Conservation (phyloP, 148 eudicot genomes). For the Pouteria glomerata region DNA sequence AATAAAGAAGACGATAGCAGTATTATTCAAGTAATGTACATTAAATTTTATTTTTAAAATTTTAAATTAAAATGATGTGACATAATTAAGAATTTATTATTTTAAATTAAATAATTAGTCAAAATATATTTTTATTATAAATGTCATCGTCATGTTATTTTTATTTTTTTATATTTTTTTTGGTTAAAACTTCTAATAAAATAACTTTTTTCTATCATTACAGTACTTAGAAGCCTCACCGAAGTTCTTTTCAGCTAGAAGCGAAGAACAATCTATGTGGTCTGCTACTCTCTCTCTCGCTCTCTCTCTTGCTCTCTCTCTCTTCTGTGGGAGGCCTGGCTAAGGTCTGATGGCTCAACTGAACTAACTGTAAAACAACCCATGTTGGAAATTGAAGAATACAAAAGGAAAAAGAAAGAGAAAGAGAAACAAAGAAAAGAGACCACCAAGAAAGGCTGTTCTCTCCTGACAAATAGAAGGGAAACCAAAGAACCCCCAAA, state of each 20-base stretch:
- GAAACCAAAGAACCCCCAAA: constrained; percentile 12
- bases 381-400: constrained; percentile 19
- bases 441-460: constrained; percentile 31
- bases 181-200: no score
- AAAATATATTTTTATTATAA: no score
- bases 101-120: no score
- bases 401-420: background rate
- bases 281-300: constrained; percentile 5
- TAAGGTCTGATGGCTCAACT: constrained; percentile 10
- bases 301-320: background rate
- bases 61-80: no score
- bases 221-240: constrained; percentile 14
- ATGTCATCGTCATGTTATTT: no score
- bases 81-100: no score
- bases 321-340: background rate
- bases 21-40: no score
- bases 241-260: constrained; percentile 12
- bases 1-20: background rate
- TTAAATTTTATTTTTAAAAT: no score
- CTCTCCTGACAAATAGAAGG: constrained; percentile 32
- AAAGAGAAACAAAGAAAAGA: constrained; percentile 10
- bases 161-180: no score
- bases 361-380: constrained; percentile 20
- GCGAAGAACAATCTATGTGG: background rate
- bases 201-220: no score